Base-by-base conservation (phyloP, 805 yeast genomes). In the Tanozyma kutaoensis region DNA sequence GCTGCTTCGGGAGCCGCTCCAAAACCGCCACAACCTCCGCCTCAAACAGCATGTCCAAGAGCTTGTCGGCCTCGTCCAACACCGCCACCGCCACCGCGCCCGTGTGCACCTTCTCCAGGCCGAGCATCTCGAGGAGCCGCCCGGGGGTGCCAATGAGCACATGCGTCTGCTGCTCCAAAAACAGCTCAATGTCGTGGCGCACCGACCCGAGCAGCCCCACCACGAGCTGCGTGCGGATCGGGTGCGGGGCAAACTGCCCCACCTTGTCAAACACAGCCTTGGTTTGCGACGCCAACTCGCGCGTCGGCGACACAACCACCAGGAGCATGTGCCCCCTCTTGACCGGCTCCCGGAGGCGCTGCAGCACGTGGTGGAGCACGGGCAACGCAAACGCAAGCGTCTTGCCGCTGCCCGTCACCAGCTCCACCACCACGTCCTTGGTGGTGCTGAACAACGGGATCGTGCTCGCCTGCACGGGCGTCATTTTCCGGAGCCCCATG, bases 361-460 rank as follows among this genome's bases (percentile, higher is more conserved):
- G 44, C 2, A 61, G 52, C 6, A 85, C 50, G 38, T 73, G 76
- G 40, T 85, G 88, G 4, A 85, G 42, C 1, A 80, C 66, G 0
- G 98, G 98, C 2, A 91, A 63, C 4, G 75, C 71, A 55, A 80
- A 91, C 3, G 96, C 78, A n/a, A 86, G 50, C 0, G 98, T 91
- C 48, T 91, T 91, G n/a, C 98, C 98, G 0, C 96, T 85, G 0
- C 98, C 98, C 0, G 98, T 91, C 1, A 84, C 95, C 0, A 96
- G 94, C 47, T 91, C 96, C 2, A 85, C 97, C 7, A 91, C 91
- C 3, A 91, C 95, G 52, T 91, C 98, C 43, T 88, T 88, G 45
- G 85, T 79, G 12, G 73, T 73, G 14, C 76, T 52, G 37, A 91
- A 69, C 33, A 86, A 55, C 0, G 98, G 98, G 26, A 91, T 79